Evolutionary conservation across 1,284 basidiomycete genomes (phyloP).

Genomic region (Rhodotorula sp.): DNA sequence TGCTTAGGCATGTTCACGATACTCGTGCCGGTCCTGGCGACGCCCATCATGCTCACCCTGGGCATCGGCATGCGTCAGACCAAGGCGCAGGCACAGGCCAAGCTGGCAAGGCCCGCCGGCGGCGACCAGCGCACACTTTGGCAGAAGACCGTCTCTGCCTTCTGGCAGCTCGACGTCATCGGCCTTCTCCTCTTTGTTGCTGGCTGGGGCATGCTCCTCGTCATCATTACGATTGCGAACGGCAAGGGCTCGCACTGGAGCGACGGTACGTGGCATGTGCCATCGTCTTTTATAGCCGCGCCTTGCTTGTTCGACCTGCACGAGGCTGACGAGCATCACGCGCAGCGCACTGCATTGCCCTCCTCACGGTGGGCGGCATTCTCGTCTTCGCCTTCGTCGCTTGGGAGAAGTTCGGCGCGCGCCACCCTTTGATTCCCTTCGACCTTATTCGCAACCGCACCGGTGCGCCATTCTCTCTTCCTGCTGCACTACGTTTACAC

Average conservation of each 20-base stretch:
- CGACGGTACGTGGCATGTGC: constrained; percentile 31
- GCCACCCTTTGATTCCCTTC: constrained; percentile 50
- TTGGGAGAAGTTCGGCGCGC: constrained; percentile 49
- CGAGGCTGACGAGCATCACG: not conserved
- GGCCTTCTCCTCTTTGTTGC: constrained; percentile 50
- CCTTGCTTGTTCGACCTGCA: not conserved
- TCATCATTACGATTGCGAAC: constrained; percentile 51
- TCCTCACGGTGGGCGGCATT: constrained; percentile 47
- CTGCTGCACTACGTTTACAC: too few species aligned
- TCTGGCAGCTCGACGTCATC: constrained; percentile 50
- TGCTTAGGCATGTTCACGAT: constrained; percentile 48
- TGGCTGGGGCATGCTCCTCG: constrained; percentile 49
- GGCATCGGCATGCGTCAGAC: constrained; percentile 36
- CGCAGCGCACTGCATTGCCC: constrained; percentile 48
- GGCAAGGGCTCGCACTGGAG: constrained; percentile 48
- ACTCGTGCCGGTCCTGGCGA: constrained; percentile 46
- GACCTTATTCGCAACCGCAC: constrained; percentile 48
- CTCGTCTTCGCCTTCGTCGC: constrained; percentile 45
- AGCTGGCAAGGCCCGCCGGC: not conserved
- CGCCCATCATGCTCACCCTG: constrained; percentile 48
- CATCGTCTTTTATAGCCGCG: not conserved
- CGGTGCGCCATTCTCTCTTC: too few species aligned
- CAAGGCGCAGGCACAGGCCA: constrained; percentile 12
- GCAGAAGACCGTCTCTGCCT: constrained; percentile 38
- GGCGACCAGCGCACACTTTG: constrained; percentile 1